Conservation (phyloP, 202 grass and related monocot species). For the Schoenoplectus triqueter region DNA sequence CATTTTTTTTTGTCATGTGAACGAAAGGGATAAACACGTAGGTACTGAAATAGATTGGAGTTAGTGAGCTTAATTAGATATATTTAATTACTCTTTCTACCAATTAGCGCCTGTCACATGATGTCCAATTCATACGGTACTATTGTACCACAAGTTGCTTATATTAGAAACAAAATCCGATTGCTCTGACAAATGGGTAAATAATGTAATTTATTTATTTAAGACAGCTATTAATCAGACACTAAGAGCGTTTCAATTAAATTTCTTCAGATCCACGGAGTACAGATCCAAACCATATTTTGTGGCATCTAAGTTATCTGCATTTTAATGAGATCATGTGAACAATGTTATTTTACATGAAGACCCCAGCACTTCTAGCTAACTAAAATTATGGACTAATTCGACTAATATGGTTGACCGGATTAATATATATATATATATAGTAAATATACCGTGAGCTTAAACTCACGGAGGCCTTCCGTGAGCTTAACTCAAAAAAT, state of each 20-base stretch:
- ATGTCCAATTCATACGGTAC: constrained; percentile 23
- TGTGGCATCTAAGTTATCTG: neutral
- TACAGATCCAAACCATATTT: constrained; percentile 13
- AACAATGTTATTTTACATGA: neutral
- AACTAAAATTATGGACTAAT: neutral
- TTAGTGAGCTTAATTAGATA: neutral
- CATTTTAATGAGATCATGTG: too few relatives aligned
- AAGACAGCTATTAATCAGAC: constrained; percentile 12
- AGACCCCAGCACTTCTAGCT: neutral
- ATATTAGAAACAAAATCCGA: constrained; percentile 20
- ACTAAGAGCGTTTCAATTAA: neutral
- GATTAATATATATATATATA: too few relatives aligned
- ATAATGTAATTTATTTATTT: neutral
- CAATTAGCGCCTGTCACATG: constrained; percentile 17
- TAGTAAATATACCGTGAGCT: too few relatives aligned
- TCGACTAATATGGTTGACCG: neutral
- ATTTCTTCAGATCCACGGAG: too few relatives aligned
- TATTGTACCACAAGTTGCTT: constrained; percentile 31
- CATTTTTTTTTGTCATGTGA: constrained; percentile 4
- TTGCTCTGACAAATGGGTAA: constrained; percentile 22
- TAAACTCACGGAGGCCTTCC: too few relatives aligned
- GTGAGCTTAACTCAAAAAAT: too few relatives aligned
- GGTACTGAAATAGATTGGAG: neutral
- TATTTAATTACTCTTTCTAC: neutral
- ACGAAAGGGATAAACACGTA: neutral